Percentiles rank a stretch among this genome's conserved stretches.
Conservation (phyloP, 768 basidiomycete genomes). For the Mycena chlorophos region DNA sequence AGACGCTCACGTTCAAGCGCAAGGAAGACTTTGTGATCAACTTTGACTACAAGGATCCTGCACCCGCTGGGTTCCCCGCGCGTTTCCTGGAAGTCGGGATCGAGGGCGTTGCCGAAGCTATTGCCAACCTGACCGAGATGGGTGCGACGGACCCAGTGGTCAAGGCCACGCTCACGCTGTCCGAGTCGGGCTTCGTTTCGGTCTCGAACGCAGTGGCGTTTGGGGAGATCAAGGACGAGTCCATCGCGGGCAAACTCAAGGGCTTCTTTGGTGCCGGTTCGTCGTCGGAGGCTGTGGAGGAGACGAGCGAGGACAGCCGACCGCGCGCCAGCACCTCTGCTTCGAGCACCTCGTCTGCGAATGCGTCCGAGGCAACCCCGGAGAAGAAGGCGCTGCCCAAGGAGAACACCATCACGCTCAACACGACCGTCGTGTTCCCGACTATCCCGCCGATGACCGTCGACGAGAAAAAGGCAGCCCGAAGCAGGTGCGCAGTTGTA, state of each 20-base stretch:
- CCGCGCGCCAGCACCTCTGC: constrained; percentile 40
- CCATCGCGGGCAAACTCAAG: constrained; percentile 81
- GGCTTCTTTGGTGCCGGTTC: constrained; percentile 74
- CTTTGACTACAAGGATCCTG: constrained; percentile 70
- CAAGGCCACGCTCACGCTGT: constrained; percentile 80
- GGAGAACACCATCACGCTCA: constrained; percentile 68
- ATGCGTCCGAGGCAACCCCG: constrained; percentile 35
- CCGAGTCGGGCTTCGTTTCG: constrained; percentile 84
- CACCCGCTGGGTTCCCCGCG: constrained; percentile 67
- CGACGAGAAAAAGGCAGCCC: constrained; percentile 71
- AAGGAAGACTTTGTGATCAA: constrained; percentile 80
- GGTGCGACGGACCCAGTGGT: constrained; percentile 82
- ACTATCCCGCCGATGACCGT: constrained; percentile 75
- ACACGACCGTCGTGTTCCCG: constrained; percentile 60
- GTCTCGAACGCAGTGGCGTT: constrained; percentile 77
- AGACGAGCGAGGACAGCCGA: constrained; percentile 44
- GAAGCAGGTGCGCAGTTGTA: constrained; percentile 59
- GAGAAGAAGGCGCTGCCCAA: constrained; percentile 37
- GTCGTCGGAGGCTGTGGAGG: constrained; percentile 41
- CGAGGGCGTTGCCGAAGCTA: constrained; percentile 69
- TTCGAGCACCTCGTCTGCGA: constrained; percentile 41
- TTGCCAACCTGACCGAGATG: constrained; percentile 80
- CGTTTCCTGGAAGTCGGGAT: constrained; percentile 76
- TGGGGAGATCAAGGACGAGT: constrained; percentile 82
- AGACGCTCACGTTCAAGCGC: constrained; percentile 83